Base-by-base conservation (phyloP, 345 rosid genomes). In the Gossypium sturtianum region DNA sequence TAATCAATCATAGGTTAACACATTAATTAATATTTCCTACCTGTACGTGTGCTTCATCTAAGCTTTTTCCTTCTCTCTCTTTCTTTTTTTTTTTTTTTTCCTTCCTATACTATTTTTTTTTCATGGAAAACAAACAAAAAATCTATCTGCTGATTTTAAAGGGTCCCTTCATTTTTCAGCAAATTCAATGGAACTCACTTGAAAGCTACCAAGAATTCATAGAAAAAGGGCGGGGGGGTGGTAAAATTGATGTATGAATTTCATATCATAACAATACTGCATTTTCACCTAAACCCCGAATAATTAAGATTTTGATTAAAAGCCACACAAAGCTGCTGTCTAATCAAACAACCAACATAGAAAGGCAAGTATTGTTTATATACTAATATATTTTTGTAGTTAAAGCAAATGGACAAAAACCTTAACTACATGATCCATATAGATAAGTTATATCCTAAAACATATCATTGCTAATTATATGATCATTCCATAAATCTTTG, bases 31-130 rank as follows among this genome's bases (percentile, higher is more conserved):
- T 70, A 34, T 54, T 53, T 53, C 73, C n/a, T n/a, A 29, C 4
- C 2, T 13, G 58, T 54, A 68, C 72, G 72, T 49, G 72, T 25
- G 72, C 49, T 68, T 25, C 58, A 68, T 49, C 23, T 68, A 25
- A 15, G 41, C 44, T 49, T 49, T 16, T 1, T 22, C 41, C 15
- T 68, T 68, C 17, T 20, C 34, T 5, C 38, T 2, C 22, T 9
- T 0, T 29, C 13, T 20, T 0, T 22, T 22, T 12, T 0, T 27
- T 2, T 25, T 0, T 27, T 27, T 27, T 29, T 3, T 3, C 49
- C 25, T 65, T 19, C 12, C 19, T 23, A 67, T 47, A 67, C 15
- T 48, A n/a, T 49, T 20, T 3, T 11, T 12, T 1, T 57, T 49
- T 49, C 58, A 49, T 25, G 44, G 29, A 23, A 66, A 66, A 66